Conservation (phyloP, 2,329 filamentous ascomycete species). For the Niveomyces coronatus region DNA sequence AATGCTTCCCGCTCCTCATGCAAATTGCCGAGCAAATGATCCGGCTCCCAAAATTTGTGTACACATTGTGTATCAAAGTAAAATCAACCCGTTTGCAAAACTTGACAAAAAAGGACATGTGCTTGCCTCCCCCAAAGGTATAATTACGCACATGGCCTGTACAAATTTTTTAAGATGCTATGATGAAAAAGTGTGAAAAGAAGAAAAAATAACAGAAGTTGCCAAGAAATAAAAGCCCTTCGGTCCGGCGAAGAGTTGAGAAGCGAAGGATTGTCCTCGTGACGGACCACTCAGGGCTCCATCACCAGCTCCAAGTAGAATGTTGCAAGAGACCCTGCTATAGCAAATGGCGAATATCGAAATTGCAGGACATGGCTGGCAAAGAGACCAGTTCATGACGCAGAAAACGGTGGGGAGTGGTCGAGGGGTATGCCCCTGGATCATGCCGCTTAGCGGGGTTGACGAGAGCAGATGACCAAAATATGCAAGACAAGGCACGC, state of each 20-base stretch:
- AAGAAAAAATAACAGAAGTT: background rate
- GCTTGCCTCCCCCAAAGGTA: too few relatives aligned
- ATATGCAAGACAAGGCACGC: conserved; percentile 6
- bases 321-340: background rate
- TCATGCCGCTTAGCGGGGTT: background rate
- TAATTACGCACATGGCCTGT: too few relatives aligned
- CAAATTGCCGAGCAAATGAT: background rate
- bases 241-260: background rate
- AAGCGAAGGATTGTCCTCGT: background rate
- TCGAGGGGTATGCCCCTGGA: background rate
- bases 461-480: conserved; percentile 9
- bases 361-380: background rate
- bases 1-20: conserved; percentile 7
- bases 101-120: too few relatives aligned
- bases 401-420: background rate
- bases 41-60: conserved; percentile 1
- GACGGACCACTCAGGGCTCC: background rate
- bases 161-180: too few relatives aligned
- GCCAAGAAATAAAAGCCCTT: background rate
- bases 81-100: too few relatives aligned
- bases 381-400: background rate
- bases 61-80: too few relatives aligned
- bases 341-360: background rate
- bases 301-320: background rate
- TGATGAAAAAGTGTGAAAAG: background rate